Evolutionary conservation across 169 alveolate genomes (phyloP).

Genomic region (Plasmodium inui): DNA sequence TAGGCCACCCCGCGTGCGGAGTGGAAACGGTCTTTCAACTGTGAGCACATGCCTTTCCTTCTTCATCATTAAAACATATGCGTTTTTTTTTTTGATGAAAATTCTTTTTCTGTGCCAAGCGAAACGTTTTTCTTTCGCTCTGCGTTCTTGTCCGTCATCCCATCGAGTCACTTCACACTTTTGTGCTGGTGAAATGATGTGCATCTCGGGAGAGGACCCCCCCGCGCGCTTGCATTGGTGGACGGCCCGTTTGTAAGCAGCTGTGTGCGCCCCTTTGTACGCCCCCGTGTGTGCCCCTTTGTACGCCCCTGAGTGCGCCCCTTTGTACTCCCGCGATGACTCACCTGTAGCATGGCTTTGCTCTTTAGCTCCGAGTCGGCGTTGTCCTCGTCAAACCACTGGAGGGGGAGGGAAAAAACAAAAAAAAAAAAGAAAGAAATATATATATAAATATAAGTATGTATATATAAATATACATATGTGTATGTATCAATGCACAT

Average conservation of each 20-base stretch:
- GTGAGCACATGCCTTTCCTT: constrained; percentile 77
- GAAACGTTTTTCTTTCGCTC: background rate
- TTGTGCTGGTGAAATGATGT: background rate
- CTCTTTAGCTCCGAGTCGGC: constrained; percentile 62
- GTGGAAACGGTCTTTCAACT: background rate
- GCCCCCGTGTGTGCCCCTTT: too few relatives aligned
- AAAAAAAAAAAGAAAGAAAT: background rate
- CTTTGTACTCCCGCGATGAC: background rate
- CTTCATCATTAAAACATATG: constrained; percentile 45
- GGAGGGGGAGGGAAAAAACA: background rate
- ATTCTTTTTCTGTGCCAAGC: constrained; percentile 24
- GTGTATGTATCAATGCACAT: background rate
- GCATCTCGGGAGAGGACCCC: background rate
- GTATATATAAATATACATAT: background rate
- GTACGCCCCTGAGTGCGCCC: background rate
- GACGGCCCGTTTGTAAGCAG: background rate
- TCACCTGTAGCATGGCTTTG: constrained; percentile 75
- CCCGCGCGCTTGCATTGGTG: background rate
- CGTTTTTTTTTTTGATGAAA: constrained; percentile 59
- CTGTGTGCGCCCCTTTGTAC: background rate
- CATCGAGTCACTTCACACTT: background rate
- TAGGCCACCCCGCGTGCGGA: background rate
- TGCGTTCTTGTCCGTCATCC: constrained; percentile 13
- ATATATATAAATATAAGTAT: background rate
- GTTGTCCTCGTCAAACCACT: constrained; percentile 71